Conservation (phyloP, 139 green algal genomes). For the Nannochloris sp. region DNA sequence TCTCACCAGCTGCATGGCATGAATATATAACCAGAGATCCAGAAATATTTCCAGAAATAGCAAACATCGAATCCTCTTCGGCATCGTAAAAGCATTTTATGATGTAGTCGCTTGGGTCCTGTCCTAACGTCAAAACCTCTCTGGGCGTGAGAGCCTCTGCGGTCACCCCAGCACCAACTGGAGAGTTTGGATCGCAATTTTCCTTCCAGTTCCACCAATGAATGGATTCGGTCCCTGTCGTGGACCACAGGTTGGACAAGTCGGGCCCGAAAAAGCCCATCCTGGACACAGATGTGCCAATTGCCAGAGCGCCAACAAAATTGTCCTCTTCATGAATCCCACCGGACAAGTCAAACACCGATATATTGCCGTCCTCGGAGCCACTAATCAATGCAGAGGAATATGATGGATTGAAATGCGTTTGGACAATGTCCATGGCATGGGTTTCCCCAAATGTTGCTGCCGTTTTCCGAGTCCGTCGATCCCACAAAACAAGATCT, state of each 20-base stretch:
- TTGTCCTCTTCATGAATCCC: slow-evolving; percentile 54
- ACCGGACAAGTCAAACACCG: slow-evolving; percentile 52
- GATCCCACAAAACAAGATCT: slow-evolving; percentile 71
- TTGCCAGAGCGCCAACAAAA: slow-evolving; percentile 61
- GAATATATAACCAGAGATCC: slow-evolving; percentile 17
- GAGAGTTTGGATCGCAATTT: slow-evolving; percentile 36
- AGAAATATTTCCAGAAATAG: slow-evolving; percentile 41
- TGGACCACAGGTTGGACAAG: slow-evolving; percentile 40
- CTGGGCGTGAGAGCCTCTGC: background rate
- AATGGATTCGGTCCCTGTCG: slow-evolving; percentile 57
- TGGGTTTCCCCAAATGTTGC: slow-evolving; percentile 62
- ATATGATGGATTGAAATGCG: slow-evolving; percentile 37
- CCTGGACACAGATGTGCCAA: slow-evolving; percentile 53
- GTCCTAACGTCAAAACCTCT: background rate
- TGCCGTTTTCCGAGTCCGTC: slow-evolving; percentile 28
- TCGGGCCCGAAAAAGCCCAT: slow-evolving; percentile 50
- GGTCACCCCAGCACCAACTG: slow-evolving; percentile 25
- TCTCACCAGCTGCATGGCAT: background rate
- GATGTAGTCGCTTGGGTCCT: slow-evolving; percentile 43
- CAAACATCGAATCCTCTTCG: slow-evolving; percentile 28
- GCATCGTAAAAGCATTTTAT: slow-evolving; percentile 48
- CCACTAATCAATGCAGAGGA: slow-evolving; percentile 36
- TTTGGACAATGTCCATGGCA: slow-evolving; percentile 39
- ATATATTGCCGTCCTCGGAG: slow-evolving; percentile 58
- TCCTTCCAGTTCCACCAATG: slow-evolving; percentile 72